phyloP scores from a whole-genome alignment of 768 basidiomycete genomes.

The Lactifluus volemus region DNA sequence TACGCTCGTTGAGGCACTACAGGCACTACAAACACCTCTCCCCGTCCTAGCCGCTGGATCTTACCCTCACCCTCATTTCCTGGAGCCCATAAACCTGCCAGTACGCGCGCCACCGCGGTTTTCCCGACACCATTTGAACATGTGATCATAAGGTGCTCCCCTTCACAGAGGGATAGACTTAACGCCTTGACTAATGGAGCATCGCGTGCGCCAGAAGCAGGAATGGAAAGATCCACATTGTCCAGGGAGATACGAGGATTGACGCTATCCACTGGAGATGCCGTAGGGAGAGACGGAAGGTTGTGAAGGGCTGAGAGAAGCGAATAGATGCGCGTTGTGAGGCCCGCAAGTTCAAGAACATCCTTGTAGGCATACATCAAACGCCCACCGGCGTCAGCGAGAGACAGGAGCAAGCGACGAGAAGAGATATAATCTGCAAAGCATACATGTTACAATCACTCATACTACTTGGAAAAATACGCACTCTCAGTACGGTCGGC shows the following conservation, averaged over 20 bases:
- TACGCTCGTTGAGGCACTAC: constrained; percentile 95
- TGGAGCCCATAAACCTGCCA: constrained; percentile 85
- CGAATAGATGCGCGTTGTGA: constrained; percentile 83
- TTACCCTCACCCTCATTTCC: constrained; percentile 27
- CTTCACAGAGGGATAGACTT: constrained; percentile 49
- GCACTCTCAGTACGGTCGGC: constrained; percentile 44
- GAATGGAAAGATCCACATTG: constrained; percentile 64
- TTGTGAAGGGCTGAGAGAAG: constrained; percentile 80
- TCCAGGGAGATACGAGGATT: constrained; percentile 47
- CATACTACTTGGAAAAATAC: neutral
- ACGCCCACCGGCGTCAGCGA: constrained; percentile 94
- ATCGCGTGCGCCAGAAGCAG: constrained; percentile 13
- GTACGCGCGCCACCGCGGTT: constrained; percentile 78
- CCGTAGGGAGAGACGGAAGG: constrained; percentile 43
- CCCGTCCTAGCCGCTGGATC: constrained; percentile 23
- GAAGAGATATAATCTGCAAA: constrained; percentile 81
- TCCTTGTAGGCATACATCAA: constrained; percentile 98
- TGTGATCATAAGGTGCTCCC: constrained; percentile 90
- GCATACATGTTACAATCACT: no score
- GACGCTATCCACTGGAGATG: constrained; percentile 27
- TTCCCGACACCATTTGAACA: constrained; percentile 92
- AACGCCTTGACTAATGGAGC: constrained; percentile 58
- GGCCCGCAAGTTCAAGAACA: constrained; percentile 87
- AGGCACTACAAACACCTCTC: constrained; percentile 72
- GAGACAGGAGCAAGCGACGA: constrained; percentile 77